phyloP scores from a whole-genome alignment of 371 early-diverging fungal genomes.

The Conidiobolus incongruus region DNA sequence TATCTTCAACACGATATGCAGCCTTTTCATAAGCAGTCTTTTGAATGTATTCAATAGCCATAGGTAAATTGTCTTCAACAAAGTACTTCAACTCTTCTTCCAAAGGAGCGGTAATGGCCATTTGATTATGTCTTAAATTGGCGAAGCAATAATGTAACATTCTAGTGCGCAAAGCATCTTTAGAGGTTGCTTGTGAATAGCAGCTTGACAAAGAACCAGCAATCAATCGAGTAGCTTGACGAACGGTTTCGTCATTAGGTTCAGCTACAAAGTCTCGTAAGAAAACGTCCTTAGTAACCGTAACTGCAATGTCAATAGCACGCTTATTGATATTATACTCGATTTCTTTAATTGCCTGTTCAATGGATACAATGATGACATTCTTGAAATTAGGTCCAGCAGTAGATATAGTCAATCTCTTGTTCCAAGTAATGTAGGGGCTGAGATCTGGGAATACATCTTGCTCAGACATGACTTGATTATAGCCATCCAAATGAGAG shows the following conservation, averaged over 20 bases:
- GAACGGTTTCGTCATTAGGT: slow-evolving; percentile 75
- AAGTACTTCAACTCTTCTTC: slow-evolving; percentile 58
- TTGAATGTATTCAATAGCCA: slow-evolving; percentile 78
- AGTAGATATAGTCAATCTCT: slow-evolving; percentile 40
- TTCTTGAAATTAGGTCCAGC: slow-evolving; percentile 61
- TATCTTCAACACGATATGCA: slow-evolving; percentile 61
- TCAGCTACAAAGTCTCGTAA: slow-evolving; percentile 87
- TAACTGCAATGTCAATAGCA: slow-evolving; percentile 74
- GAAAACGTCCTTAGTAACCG: slow-evolving; percentile 74
- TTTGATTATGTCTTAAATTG: slow-evolving; percentile 56
- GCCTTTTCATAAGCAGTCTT: slow-evolving; percentile 84
- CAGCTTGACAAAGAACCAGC: slow-evolving; percentile 61
- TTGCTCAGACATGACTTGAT: slow-evolving; percentile 7
- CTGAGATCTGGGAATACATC: slow-evolving; percentile 31
- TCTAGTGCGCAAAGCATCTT: slow-evolving; percentile 78
- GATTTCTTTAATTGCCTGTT: slow-evolving; percentile 64
- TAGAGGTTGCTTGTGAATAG: slow-evolving; percentile 74
- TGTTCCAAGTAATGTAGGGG: slow-evolving; percentile 42
- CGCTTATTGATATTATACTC: slow-evolving; percentile 73
- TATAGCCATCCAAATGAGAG: not conserved
- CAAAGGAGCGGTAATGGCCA: slow-evolving; percentile 23
- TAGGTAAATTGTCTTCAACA: slow-evolving; percentile 74
- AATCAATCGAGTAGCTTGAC: slow-evolving; percentile 85
- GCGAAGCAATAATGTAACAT: slow-evolving; percentile 54
- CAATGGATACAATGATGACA: slow-evolving; percentile 65